Conservation (phyloP, 2,329 filamentous ascomycete genomes). For the Stachybotrys chartarum region DNA sequence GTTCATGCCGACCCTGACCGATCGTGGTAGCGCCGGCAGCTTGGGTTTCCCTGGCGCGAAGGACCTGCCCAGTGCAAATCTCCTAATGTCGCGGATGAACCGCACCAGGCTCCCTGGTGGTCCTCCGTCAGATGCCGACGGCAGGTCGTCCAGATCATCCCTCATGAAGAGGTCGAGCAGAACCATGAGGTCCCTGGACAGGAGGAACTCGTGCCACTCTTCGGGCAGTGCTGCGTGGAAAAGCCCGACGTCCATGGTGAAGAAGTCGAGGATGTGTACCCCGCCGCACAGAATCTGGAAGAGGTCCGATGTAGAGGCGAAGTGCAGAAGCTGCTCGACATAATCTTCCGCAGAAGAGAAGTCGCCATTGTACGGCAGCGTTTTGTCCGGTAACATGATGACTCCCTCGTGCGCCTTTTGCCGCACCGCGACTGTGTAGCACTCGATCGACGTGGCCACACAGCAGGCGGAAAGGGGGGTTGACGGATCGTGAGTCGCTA, state of each 20-base stretch:
- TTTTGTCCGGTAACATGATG: conserved; percentile 41
- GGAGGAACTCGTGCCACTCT: conserved; percentile 78
- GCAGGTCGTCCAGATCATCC: conserved; percentile 53
- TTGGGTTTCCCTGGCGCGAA: conserved; percentile 40
- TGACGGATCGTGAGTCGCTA: too few relatives aligned
- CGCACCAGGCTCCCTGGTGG: conserved; percentile 54
- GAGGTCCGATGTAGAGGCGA: conserved; percentile 64
- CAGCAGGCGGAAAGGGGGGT: too few relatives aligned
- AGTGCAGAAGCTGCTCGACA: conserved; percentile 68
- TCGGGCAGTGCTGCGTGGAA: conserved; percentile 70
- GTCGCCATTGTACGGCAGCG: conserved; percentile 62
- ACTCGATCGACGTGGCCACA: too few relatives aligned
- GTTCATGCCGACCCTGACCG: conserved; percentile 85
- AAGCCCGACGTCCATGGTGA: conserved; percentile 76
- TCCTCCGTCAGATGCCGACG: conserved; percentile 14
- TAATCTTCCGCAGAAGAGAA: conserved; percentile 72
- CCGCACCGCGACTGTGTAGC: too few relatives aligned
- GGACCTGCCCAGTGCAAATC: conserved; percentile 58
- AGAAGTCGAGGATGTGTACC: conserved; percentile 96
- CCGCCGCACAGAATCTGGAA: conserved; percentile 90
- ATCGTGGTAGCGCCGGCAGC: conserved; percentile 55
- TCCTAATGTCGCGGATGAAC: conserved; percentile 67
- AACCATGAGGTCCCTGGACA: conserved; percentile 61
- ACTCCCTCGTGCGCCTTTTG: neutral
- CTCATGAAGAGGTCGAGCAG: conserved; percentile 77